A percentile compares a stretch with the other conserved stretches of the same genome.
phyloP scores from a whole-genome alignment of 176 grass and related monocot species.

The Aegilops tauschii region DNA sequence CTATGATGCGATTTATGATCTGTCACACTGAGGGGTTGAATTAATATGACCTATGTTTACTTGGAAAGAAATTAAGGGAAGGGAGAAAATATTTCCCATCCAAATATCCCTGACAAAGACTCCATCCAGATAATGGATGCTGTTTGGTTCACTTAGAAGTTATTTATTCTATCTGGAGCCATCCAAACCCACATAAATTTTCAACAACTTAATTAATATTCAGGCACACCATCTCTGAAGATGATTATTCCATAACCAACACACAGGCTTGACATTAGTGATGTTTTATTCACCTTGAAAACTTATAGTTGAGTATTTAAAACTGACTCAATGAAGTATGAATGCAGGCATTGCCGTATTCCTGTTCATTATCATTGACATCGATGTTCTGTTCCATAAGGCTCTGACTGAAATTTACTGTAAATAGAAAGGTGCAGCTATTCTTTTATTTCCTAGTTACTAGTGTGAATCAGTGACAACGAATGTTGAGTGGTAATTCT shows the following conservation, averaged over 20 bases:
- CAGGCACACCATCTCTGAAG: not conserved
- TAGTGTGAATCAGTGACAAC: not conserved
- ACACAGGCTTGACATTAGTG: not conserved
- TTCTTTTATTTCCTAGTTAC: not conserved
- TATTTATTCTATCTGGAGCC: not conserved
- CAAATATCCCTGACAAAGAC: not conserved
- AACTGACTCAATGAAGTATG: not conserved
- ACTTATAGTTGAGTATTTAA: conserved; percentile 18
- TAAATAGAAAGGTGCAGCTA: not conserved
- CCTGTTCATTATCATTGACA: not conserved
- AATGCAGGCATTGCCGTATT: not conserved
- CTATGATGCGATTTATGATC: conserved; percentile 9
- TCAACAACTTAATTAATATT: not conserved
- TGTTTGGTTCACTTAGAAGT: not conserved
- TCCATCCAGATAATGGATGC: not conserved
- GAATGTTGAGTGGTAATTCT: not conserved
- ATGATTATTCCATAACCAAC: not conserved
- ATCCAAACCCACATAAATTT: not conserved
- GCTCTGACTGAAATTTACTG: not conserved
- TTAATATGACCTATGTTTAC: not conserved
- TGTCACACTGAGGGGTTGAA: not conserved
- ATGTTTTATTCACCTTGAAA: conserved; percentile 8
- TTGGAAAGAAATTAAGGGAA: not conserved
- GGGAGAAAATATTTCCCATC: not conserved
- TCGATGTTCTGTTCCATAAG: not conserved